Percentiles rank a stretch among this genome's conserved stretches.
These are phyloP conservation scores for Colletotrichum eleusines DNA, from an alignment of 2,329 filamentous ascomycete genomes.

Conservation along the genomic window DNA sequence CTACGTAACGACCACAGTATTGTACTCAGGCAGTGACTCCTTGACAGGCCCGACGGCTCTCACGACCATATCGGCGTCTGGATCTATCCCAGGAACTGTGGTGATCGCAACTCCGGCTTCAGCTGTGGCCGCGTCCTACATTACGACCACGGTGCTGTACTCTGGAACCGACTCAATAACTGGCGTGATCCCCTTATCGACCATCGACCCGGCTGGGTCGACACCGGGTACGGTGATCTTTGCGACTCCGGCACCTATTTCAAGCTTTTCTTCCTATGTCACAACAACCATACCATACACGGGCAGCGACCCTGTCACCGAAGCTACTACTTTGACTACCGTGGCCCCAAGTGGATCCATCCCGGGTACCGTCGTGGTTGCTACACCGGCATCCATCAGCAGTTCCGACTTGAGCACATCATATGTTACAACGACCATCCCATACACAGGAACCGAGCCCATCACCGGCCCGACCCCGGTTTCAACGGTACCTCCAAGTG, in stretches of 20 bases:
- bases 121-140: not conserved
- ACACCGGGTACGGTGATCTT: slow-evolving; percentile 7
- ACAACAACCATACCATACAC: slow-evolving; percentile 11
- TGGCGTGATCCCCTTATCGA: not conserved
- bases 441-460: slow-evolving; percentile 7
- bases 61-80: not conserved
- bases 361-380: slow-evolving; percentile 6
- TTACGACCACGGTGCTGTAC: slow-evolving; percentile 4
- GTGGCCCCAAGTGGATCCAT: not conserved
- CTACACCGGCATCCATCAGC: not conserved
- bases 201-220: slow-evolving; percentile 1
- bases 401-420: not conserved
- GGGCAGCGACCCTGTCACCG: slow-evolving; percentile 1
- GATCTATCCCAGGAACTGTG: not conserved
- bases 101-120: slow-evolving; percentile 3
- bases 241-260: not conserved
- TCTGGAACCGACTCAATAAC: slow-evolving; percentile 10
- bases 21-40: slow-evolving; percentile 2
- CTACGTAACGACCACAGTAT: not conserved
- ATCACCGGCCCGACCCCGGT: slow-evolving; percentile 1
- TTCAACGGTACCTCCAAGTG: slow-evolving; percentile 24
- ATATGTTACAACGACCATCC: slow-evolving; percentile 15
- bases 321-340: not conserved
- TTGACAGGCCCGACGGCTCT: not conserved
- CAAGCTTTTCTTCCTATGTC: not conserved